Evolutionary conservation across 2,329 filamentous ascomycete species (phyloP), one percentile per base, ranked within the genome.

Genomic region (Penicillium sumatraense): DNA sequence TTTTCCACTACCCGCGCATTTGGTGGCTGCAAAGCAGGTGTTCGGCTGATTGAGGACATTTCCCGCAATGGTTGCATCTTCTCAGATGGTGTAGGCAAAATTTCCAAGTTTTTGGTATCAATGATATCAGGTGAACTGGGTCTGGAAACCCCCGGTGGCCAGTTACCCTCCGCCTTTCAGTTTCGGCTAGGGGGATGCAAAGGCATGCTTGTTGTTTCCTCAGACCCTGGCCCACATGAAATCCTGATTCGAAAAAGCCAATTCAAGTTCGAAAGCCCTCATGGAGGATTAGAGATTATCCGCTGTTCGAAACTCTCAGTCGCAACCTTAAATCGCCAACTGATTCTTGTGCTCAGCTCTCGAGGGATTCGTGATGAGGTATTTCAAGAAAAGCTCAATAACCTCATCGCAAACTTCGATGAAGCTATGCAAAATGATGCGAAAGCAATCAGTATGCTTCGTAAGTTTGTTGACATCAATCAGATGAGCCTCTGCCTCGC

Each of bases 111-210:
- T 56, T 78, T 96, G 20, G 90, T 92, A 0, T 78, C 86, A 24
- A 84, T 95, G 74, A 85, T 96, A 41, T 83, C 87, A 8, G 78
- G 84, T 13, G 89, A 95, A 60, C 84, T 96, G 57, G 82, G 82
- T 0, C 70, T 92, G 26, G 75, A 80, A 18, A 80, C 81, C 11
- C 73, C 82, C 1, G 74, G 74, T 6, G 75, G 80, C 2, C 75
- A 82, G 4, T 77, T 85, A 5, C 93, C 95, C 0, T 96, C 92
- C 0, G 89, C 90, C 0, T 93, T 90, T 62, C 95, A 99, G 66
- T 96, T 98, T 66, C 89, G 95, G 7, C 86, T 97, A 65, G 93
- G 91, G 8, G 95, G 95, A 1, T 93, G 88, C 75, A 99, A 99
- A 75, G 95, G 95, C 0, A 87, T 99, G 13, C 80, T 99, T 16